A percentile compares a stretch with the other conserved stretches of the same genome.
These are phyloP conservation scores for Triticum dicoccoides DNA, from an alignment of 176 grass and related monocot genomes.

Conservation along the genomic window DNA sequence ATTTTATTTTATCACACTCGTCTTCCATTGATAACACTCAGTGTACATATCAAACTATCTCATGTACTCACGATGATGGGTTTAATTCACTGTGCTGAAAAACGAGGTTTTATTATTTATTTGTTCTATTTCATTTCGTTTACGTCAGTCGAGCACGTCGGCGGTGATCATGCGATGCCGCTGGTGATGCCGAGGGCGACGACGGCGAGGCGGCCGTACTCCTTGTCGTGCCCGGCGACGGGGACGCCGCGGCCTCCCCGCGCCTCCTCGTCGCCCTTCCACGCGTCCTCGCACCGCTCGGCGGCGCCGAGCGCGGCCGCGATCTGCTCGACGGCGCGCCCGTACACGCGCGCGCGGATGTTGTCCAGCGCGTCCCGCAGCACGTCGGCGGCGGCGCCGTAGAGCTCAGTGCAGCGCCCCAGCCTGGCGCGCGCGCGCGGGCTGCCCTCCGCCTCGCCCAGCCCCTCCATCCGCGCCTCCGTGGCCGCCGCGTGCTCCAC, in stretches of 20 bases:
- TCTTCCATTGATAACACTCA: too few relatives aligned
- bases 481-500: slow-evolving; percentile 41
- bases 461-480: slow-evolving; percentile 39
- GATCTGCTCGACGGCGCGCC: slow-evolving; percentile 39
- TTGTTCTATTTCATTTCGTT: too few relatives aligned
- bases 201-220: slow-evolving; percentile 38
- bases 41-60: too few relatives aligned
- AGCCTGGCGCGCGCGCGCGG: slow-evolving; percentile 26
- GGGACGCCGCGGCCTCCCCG: not conserved
- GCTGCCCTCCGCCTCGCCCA: slow-evolving; percentile 30
- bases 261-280: slow-evolving; percentile 34
- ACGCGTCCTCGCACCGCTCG: slow-evolving; percentile 55
- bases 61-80: too few relatives aligned
- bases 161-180: not conserved
- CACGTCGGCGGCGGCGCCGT: slow-evolving; percentile 29
- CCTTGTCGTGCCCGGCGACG: slow-evolving; percentile 31
- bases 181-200: slow-evolving; percentile 31
- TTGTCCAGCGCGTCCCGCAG: slow-evolving; percentile 57
- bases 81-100: too few relatives aligned
- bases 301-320: slow-evolving; percentile 31
- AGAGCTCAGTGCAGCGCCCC: slow-evolving; percentile 35
- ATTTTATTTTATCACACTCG: too few relatives aligned
- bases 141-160: too few relatives aligned
- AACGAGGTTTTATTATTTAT: too few relatives aligned
- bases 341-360: slow-evolving; percentile 39